Evolutionary conservation across 2,329 filamentous ascomycete species (phyloP), one percentile per base, ranked within the genome.

Genomic region (Paecilomyces dactylethromorphus): DNA sequence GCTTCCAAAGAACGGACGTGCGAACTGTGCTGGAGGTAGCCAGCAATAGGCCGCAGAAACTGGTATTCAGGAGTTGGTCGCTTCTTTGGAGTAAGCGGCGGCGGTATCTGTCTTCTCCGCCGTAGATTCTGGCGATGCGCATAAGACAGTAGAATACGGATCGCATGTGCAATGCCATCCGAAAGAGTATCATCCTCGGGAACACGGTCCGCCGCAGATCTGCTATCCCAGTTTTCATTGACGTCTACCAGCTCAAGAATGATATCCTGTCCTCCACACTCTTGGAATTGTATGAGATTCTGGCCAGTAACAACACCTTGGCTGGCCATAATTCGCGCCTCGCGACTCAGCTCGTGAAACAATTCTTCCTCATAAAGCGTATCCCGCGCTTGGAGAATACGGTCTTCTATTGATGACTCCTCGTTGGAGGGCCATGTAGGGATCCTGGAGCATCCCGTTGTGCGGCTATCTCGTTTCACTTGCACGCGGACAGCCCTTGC

Each of bases 311-410:
- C 82, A 12, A 97, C 87, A 10, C 87, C 85, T 60, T 90, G 87
- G 11, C 87, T 85, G 2, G 87, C 81, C 22, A 96, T 79, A 0
- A 82, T 82, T 15, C 92, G 87, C 0, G 89, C 87, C 74, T 99
- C 94, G 18, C 91, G 84, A 56, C 88, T 87, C 60, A 97, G 80
- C 74, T 99, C 94, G 65, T 96, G 87, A 82, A 92, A 97, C 1
- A 99, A 78, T 70, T 99, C 94, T 2, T 87, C 82, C 35, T 84
- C 81, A 26, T 80, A 78, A 4, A 84, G 75, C 1, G 82, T 80
- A 50, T 80, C 78, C 3, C 83, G 82, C 13, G 71, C 73, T 61
- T 72, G 71, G 13, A 71, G 64, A 52, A 71, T 73, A 64, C 71
- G 63, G 73, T 68, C 59, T 68, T 77, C 71, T 13, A 73, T 69